These are phyloP conservation scores for Boletus tomentosulus DNA, from an alignment of 768 basidiomycete genomes.

Conservation along the genomic window DNA sequence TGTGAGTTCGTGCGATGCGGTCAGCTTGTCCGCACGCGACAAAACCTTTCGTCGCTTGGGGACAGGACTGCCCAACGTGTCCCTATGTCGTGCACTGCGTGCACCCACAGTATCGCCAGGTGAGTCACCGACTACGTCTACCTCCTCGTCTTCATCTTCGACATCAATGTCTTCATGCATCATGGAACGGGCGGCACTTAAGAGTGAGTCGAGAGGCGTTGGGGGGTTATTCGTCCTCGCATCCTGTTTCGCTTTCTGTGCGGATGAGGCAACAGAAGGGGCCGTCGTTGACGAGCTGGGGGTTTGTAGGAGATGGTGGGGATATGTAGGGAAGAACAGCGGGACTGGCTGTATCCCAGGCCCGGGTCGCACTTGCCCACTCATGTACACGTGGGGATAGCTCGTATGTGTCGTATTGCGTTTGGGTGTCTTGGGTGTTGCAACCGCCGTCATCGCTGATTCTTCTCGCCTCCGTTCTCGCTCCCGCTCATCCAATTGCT, in stretches of 20 bases:
- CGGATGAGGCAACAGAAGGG: slow-evolving; percentile 23
- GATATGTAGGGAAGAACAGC: slow-evolving; percentile 29
- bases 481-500: slow-evolving; percentile 32
- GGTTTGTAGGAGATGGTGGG: slow-evolving; percentile 26
- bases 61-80: slow-evolving; percentile 32
- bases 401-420: slow-evolving; percentile 27
- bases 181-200: slow-evolving; percentile 59
- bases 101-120: slow-evolving; percentile 18
- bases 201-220: slow-evolving; percentile 54
- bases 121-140: slow-evolving; percentile 19
- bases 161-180: slow-evolving; percentile 37
- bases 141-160: slow-evolving; percentile 30
- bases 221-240: slow-evolving; percentile 28
- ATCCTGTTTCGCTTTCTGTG: slow-evolving; percentile 16
- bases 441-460: slow-evolving; percentile 18
- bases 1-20: slow-evolving; percentile 2
- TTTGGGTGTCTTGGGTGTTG: slow-evolving; percentile 28
- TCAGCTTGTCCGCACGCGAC: slow-evolving; percentile 9
- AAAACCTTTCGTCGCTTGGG: slow-evolving; percentile 36
- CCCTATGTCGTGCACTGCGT: slow-evolving; percentile 26
- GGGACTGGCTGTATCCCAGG: slow-evolving; percentile 30
- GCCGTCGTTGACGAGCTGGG: slow-evolving; percentile 31
- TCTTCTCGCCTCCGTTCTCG: slow-evolving; percentile 27
- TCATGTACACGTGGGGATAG: slow-evolving; percentile 27
- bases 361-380: slow-evolving; percentile 20